phyloP scores from a whole-genome alignment of 768 basidiomycete genomes.

The Naganishia vishniacii region DNA sequence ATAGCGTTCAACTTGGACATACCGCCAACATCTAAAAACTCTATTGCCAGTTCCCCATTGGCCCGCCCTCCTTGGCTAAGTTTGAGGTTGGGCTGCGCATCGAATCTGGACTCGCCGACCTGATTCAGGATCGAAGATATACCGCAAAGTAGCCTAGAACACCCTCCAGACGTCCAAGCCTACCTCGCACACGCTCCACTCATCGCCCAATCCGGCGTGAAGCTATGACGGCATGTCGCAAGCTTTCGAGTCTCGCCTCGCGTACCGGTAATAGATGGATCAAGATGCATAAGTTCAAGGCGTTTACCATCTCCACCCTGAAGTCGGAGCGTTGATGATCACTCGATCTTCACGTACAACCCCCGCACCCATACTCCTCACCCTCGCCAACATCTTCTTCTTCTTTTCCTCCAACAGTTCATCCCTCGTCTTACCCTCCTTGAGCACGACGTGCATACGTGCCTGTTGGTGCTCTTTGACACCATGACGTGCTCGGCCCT shows the following conservation, averaged over 20 bases:
- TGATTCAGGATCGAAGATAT: too few relatives aligned
- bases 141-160: too few relatives aligned
- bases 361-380: slow-evolving; percentile 64
- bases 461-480: slow-evolving; percentile 71
- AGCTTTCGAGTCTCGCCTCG: too few relatives aligned
- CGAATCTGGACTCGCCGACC: too few relatives aligned
- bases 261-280: not conserved
- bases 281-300: not conserved
- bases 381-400: slow-evolving; percentile 64
- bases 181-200: too few relatives aligned
- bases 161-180: too few relatives aligned
- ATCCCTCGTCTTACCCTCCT: slow-evolving; percentile 69
- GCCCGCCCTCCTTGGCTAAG: too few relatives aligned
- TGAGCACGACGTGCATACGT: slow-evolving; percentile 67
- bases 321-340: slow-evolving; percentile 32
- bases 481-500: slow-evolving; percentile 75
- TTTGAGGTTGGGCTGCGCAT: too few relatives aligned
- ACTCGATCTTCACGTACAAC: slow-evolving; percentile 66
- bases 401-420: slow-evolving; percentile 63
- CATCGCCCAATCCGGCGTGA: not conserved
- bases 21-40: too few relatives aligned
- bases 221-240: too few relatives aligned
- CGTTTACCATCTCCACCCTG: slow-evolving; percentile 44
- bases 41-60: too few relatives aligned
- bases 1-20: too few relatives aligned